Conservation (phyloP, 1,139 yeast genomes). For the Torulaspora pretoriensis region DNA sequence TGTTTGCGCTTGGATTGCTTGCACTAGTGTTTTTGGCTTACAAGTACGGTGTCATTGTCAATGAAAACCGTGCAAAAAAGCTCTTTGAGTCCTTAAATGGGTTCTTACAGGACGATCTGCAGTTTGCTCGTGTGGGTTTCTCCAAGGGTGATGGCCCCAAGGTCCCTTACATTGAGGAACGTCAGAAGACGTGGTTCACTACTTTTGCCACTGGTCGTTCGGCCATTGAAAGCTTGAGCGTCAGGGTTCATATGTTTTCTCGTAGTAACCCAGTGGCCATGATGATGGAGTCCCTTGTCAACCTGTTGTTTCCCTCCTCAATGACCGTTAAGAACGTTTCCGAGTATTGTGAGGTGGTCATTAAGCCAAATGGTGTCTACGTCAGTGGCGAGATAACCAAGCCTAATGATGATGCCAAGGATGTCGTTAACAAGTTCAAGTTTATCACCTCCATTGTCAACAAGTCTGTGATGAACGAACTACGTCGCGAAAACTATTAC, state of each 20-base stretch:
- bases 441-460: slow-evolving; percentile 82
- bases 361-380: slow-evolving; percentile 55
- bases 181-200: slow-evolving; percentile 59
- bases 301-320: slow-evolving; percentile 43
- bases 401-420: slow-evolving; percentile 22
- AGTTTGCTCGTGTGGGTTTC: slow-evolving; percentile 81
- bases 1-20: slow-evolving; percentile 51
- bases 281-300: slow-evolving; percentile 50
- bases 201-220: slow-evolving; percentile 88
- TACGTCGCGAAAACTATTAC: slow-evolving; percentile 73
- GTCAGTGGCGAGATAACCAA: slow-evolving; percentile 43
- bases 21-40: slow-evolving; percentile 43
- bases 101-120: slow-evolving; percentile 46
- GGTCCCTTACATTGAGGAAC: slow-evolving; percentile 56
- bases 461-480: slow-evolving; percentile 74
- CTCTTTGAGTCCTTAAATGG: slow-evolving; percentile 48
- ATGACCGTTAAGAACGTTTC: slow-evolving; percentile 43
- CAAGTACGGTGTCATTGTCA: slow-evolving; percentile 56
- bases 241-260: slow-evolving; percentile 63
- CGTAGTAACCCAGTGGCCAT: slow-evolving; percentile 71
- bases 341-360: slow-evolving; percentile 59
- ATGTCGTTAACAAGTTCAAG: slow-evolving; percentile 39
- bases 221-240: slow-evolving; percentile 60
- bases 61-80: slow-evolving; percentile 50
- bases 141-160: slow-evolving; percentile 36